phyloP scores from a whole-genome alignment of 179 eudicot genomes.

The Patellifolia procumbens region DNA sequence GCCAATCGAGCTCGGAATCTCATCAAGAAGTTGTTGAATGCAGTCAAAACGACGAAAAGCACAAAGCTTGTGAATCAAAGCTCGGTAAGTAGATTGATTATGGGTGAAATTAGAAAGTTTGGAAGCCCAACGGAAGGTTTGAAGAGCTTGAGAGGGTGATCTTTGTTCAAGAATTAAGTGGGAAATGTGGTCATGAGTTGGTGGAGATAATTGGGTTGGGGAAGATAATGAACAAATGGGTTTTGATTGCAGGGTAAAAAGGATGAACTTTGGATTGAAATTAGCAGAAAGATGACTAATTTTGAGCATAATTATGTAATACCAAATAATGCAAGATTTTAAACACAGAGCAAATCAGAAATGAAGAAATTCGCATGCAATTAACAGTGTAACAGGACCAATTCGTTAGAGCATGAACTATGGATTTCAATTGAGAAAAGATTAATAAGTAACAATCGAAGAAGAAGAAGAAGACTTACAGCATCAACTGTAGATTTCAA shows the following conservation, averaged over 20 bases:
- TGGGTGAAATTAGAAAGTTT: conserved; percentile 70
- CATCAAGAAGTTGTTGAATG: conserved; percentile 63
- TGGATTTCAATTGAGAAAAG: no score
- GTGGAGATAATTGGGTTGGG: conserved; percentile 35
- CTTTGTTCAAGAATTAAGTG: conserved; percentile 69
- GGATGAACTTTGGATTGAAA: background rate
- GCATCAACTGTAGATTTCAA: no score
- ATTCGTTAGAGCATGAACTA: no score
- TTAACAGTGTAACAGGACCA: no score
- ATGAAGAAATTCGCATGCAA: no score
- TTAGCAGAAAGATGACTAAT: background rate
- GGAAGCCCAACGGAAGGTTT: conserved; percentile 94
- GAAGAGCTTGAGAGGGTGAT: conserved; percentile 58
- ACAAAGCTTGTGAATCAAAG: conserved; percentile 73
- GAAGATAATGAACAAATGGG: conserved; percentile 30
- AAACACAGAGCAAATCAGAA: no score
- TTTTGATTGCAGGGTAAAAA: conserved; percentile 13
- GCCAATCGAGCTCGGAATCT: conserved; percentile 81
- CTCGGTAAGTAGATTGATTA: conserved; percentile 72
- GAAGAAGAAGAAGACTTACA: no score
- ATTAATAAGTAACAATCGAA: no score
- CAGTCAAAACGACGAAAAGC: conserved; percentile 62
- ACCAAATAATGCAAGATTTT: no score
- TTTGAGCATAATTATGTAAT: no score
- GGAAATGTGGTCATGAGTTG: conserved; percentile 66